A percentile compares a stretch with the other conserved stretches of the same genome.
phyloP scores from a whole-genome alignment of 495 filamentous ascomycete genomes.

The Neurospora sp. region DNA sequence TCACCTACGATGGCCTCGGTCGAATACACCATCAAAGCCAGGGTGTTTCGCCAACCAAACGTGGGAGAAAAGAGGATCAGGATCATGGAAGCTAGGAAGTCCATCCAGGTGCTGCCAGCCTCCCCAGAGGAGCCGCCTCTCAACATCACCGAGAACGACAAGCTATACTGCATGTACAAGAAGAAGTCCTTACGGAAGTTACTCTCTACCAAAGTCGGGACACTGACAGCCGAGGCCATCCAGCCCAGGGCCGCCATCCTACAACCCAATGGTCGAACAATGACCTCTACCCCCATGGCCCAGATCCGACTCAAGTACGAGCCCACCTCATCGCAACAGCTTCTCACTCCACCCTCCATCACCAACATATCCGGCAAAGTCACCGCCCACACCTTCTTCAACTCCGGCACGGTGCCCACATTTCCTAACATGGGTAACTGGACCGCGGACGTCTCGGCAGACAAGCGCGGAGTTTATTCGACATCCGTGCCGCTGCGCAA shows the following conservation, averaged over 20 bases:
- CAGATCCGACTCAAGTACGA: slow-evolving; percentile 65
- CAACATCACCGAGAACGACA: slow-evolving; percentile 45
- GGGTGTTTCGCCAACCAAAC: slow-evolving; percentile 32
- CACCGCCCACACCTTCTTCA: slow-evolving; percentile 64
- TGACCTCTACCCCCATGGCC: slow-evolving; percentile 46
- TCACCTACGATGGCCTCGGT: slow-evolving; percentile 73
- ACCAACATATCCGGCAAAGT: slow-evolving; percentile 60
- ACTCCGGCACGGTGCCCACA: slow-evolving; percentile 29
- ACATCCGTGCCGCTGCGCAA: slow-evolving; percentile 54
- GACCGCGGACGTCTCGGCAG: slow-evolving; percentile 32
- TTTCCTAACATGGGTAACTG: slow-evolving; percentile 52
- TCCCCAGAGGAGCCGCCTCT: slow-evolving; percentile 69
- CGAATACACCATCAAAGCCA: slow-evolving; percentile 60
- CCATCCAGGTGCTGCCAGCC: slow-evolving; percentile 69
- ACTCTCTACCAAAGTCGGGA: slow-evolving; percentile 68
- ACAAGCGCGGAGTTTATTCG: slow-evolving; percentile 53
- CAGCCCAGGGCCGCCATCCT: slow-evolving; percentile 67
- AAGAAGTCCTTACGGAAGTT: slow-evolving; percentile 71
- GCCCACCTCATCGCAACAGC: slow-evolving; percentile 39
- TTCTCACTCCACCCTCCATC: slow-evolving; percentile 55
- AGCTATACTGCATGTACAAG: slow-evolving; percentile 57
- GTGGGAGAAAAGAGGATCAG: slow-evolving; percentile 16
- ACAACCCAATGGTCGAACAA: slow-evolving; percentile 30
- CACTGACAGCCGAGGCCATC: slow-evolving; percentile 55
- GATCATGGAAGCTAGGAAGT: slow-evolving; percentile 40